Base-by-base conservation (phyloP, 2,329 filamentous ascomycete genomes). In the Lachnellula occidentalis region DNA sequence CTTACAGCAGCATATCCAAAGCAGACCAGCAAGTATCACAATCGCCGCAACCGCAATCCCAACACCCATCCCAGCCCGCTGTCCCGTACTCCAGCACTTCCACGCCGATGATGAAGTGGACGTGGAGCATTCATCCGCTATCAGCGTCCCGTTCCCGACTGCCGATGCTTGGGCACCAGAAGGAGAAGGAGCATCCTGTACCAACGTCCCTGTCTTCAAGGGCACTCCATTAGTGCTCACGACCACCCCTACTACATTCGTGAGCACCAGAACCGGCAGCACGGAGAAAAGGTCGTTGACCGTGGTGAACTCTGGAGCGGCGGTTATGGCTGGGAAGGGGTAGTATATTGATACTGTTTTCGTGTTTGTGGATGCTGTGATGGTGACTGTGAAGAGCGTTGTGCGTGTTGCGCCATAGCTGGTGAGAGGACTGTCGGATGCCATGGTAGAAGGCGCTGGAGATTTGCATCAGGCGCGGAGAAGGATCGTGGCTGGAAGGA, bases 211-310 rank as follows among this genome's bases (percentile, higher is more conserved):
- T 2, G 58, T 61, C 2, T 21, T 41, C 4, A 61, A n/a, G 2
- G 52, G 24, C 14, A 15, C 24, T 2, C 50, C 54, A 34, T 50
- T 43, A 2, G 47, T 41, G 34, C 48, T 57, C 15, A 56, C 31
- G 9, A 58, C 39, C 4, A 60, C 43, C 2, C 48, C 61, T 5
- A 58, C 51, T 1, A 60, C 50, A 14, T 61, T 42, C 24, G 61
- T 64, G 5, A 63, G 34, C 1, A 61, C 55, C 14, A 58, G 27
- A 2, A 58, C 22, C 14, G 55, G 56, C 3, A 59, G 34, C 2
- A 47, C 14, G n/a, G 43, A 21, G 2, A 45, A 34, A 5, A 36
- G 37, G 5, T 42, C 42, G 0, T 43, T 22, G 6, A 58, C 14
- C 2, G 50, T 55, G 2, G 56, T 61, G 47, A 50, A 57, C 24